Evolutionary conservation across 2,329 filamentous ascomycete species (phyloP).

Genomic region (Eutypella sp.): DNA sequence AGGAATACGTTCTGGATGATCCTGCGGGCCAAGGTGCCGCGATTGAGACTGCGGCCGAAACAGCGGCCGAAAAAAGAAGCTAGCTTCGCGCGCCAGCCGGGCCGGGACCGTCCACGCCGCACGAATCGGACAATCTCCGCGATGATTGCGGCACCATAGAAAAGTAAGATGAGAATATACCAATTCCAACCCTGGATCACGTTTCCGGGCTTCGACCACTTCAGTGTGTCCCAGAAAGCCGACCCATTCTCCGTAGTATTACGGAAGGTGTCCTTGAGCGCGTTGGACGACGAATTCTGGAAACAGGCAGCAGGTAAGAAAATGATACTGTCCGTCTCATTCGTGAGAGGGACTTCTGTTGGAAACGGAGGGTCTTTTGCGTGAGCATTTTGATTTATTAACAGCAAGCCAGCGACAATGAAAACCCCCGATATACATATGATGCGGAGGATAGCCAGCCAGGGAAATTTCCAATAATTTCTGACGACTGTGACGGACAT

Average conservation of each 20-base stretch:
- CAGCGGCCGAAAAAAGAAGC: constrained; percentile 3
- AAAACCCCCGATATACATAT: constrained; percentile 23
- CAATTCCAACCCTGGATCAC: constrained; percentile 21
- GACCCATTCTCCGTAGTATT: constrained; percentile 10
- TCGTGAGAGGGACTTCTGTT: constrained; percentile 19
- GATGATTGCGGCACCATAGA: constrained; percentile 17
- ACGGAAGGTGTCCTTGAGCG: constrained; percentile 8
- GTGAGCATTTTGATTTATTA: constrained; percentile 25
- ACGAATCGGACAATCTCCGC: constrained; percentile 17
- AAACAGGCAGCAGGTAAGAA: constrained; percentile 29
- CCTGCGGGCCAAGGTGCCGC: constrained; percentile 5
- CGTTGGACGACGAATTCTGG: constrained; percentile 16
- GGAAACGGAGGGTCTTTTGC: constrained; percentile 19
- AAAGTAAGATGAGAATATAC: constrained; percentile 19
- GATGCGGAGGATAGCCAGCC: constrained; percentile 26
- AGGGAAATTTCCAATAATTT: constrained; percentile 29
- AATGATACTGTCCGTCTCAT: constrained; percentile 16
- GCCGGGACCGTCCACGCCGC: constrained; percentile 12
- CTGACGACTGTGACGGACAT: constrained; percentile 28
- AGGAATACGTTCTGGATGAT: constrained; percentile 12
- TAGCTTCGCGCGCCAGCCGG: constrained; percentile 12
- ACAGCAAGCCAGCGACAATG: constrained; percentile 26
- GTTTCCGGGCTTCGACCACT: constrained; percentile 14
- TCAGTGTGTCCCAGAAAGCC: constrained; percentile 11
- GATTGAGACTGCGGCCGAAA: constrained; percentile 1